phyloP scores from a whole-genome alignment of 176 grass and related monocot genomes.

The Poa pratensis region DNA sequence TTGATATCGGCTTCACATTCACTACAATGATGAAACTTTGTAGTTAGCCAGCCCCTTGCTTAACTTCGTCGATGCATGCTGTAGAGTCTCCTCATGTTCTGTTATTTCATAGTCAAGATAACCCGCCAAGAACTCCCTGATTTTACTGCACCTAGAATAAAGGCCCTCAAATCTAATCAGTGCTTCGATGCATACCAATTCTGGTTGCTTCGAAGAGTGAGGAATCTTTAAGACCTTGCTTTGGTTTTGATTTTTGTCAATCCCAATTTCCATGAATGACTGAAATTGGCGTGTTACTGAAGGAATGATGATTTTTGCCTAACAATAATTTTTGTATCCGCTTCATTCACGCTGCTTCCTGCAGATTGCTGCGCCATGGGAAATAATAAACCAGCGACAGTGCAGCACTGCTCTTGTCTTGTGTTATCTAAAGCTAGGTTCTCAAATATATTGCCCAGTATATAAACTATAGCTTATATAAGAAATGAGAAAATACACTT shows the following conservation, averaged over 20 bases:
- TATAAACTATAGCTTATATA: too few species aligned
- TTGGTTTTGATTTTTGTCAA: too few species aligned
- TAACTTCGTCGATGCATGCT: background rate
- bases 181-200: background rate
- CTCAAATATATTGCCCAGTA: too few species aligned
- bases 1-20: background rate
- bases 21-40: background rate
- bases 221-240: background rate
- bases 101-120: background rate
- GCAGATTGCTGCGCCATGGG: too few species aligned
- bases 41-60: background rate
- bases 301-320: too few species aligned
- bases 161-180: background rate
- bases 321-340: too few species aligned
- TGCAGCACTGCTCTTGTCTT: too few species aligned
- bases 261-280: too few species aligned
- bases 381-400: too few species aligned
- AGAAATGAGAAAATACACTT: background rate
- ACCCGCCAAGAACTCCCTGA: background rate
- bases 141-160: background rate
- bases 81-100: background rate
- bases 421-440: too few species aligned
- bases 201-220: constrained; percentile 11
- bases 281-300: too few species aligned
- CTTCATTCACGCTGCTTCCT: too few species aligned